Evolutionary conservation across 768 basidiomycete species (phyloP).

Genomic region (Heimioporus sp.): DNA sequence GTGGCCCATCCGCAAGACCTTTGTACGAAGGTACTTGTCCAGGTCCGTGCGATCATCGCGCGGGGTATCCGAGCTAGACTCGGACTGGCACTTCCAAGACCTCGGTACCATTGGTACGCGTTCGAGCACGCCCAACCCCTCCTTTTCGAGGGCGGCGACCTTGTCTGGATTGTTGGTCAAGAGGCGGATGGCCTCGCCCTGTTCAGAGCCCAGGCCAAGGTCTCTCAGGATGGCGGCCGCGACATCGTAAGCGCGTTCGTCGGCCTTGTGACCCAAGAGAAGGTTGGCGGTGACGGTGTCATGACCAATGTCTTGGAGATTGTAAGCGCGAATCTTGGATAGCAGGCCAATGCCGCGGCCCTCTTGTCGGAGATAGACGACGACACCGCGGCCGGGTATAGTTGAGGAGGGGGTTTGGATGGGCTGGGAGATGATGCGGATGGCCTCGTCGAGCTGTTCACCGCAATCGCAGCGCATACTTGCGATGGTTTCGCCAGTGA

Average conservation of each 20-base stretch:
- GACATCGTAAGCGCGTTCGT: conserved; percentile 90
- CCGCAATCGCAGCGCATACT: conserved; percentile 99
- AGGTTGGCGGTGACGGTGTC: conserved; percentile 99
- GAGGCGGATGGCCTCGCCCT: conserved; percentile 62
- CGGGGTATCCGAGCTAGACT: conserved; percentile 45
- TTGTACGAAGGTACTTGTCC: conserved; percentile 93
- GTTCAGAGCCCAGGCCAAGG: conserved; percentile 65
- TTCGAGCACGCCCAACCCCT: conserved; percentile 77
- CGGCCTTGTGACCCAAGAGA: conserved; percentile 91
- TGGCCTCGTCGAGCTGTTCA: conserved; percentile 97
- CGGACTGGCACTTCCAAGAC: conserved; percentile 58
- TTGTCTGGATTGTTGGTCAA: conserved; percentile 99
- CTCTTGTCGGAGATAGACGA: conserved; percentile 95
- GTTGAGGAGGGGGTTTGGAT: conserved; percentile 43
- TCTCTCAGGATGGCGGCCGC: conserved; percentile 90
- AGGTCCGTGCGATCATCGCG: conserved; percentile 80
- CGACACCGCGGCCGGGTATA: conserved; percentile 85
- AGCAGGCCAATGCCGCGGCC: conserved; percentile 95
- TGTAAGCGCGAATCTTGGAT: conserved; percentile 96
- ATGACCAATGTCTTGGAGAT: conserved; percentile 95
- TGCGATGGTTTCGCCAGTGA: conserved; percentile 96
- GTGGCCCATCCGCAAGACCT: conserved; percentile 97
- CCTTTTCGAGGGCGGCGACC: conserved; percentile 79
- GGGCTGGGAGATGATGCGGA: conserved; percentile 80
- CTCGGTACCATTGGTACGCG: conserved; percentile 94